A percentile compares a stretch with the other conserved stretches of the same genome.
Evolutionary conservation across 306 rosid genomes (phyloP).

Genomic region (Nissolia schottii): DNA sequence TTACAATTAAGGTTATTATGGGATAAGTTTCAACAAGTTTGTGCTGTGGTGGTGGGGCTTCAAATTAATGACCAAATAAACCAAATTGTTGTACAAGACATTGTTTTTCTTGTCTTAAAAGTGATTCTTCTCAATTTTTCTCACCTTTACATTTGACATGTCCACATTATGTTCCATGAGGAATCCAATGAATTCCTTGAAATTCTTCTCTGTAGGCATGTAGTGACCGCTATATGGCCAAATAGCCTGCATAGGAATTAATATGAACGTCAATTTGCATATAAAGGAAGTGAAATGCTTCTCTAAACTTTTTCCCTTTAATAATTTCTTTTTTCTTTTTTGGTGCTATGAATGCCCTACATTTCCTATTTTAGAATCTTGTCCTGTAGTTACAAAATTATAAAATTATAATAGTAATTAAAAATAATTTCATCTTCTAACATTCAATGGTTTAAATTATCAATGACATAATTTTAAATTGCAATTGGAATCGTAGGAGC

Average conservation of each 20-base stretch:
- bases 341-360: neutral
- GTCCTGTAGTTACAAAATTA: neutral
- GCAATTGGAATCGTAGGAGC: too few relatives aligned
- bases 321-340: neutral
- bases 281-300: neutral
- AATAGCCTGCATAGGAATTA: constrained; percentile 51
- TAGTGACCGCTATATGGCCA: constrained; percentile 96
- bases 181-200: constrained; percentile 60
- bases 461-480: too few relatives aligned
- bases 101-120: neutral
- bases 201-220: constrained; percentile 62
- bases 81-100: neutral
- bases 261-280: constrained; percentile 1
- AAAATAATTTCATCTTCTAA: neutral
- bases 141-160: constrained; percentile 76
- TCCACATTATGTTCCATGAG: constrained; percentile 64
- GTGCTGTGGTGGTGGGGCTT: constrained; percentile 6
- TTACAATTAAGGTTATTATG: neutral
- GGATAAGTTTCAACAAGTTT: neutral
- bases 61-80: neutral
- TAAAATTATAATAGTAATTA: neutral
- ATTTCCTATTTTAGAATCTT: neutral
- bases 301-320: neutral
- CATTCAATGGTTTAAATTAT: neutral
- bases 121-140: too few relatives aligned